These are phyloP conservation scores for Xylariales sp. DNA, from an alignment of 2,329 filamentous ascomycete genomes.

Conservation along the genomic window DNA sequence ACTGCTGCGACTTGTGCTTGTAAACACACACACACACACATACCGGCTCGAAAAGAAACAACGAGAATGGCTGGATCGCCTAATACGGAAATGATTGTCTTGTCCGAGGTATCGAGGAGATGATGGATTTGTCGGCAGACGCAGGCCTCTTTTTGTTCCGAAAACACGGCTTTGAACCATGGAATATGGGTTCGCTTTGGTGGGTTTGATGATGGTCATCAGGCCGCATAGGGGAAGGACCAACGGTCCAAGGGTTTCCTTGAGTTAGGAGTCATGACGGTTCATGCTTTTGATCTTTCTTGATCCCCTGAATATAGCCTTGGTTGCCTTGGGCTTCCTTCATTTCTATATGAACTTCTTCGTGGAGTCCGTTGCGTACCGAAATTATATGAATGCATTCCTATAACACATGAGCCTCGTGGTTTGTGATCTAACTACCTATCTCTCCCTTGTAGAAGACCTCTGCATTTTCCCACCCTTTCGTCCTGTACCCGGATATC, in stretches of 20 bases:
- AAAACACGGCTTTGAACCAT: not conserved
- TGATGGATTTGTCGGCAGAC: too few relatives aligned
- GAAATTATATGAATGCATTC: too few relatives aligned
- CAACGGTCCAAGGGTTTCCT: not conserved
- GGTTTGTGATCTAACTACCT: too few relatives aligned
- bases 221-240: not conserved
- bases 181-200: not conserved
- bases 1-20: slow-evolving; percentile 11
- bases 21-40: too few relatives aligned
- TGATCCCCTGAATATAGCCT: not conserved
- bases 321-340: not conserved
- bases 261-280: not conserved
- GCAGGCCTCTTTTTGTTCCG: not conserved
- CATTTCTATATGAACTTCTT: too few relatives aligned
- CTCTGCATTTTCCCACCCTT: too few relatives aligned
- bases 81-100: not conserved
- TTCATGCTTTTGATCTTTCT: not conserved
- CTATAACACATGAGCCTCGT: too few relatives aligned
- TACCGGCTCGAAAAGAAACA: not conserved
- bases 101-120: too few relatives aligned
- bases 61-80: not conserved
- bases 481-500: too few relatives aligned
- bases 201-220: not conserved
- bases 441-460: too few relatives aligned
- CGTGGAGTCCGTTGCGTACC: too few relatives aligned